Percentiles rank a stretch among this genome's conserved stretches.
phyloP scores from a whole-genome alignment of 148 eudicot genomes.

The Fagopyrum esculentum region DNA sequence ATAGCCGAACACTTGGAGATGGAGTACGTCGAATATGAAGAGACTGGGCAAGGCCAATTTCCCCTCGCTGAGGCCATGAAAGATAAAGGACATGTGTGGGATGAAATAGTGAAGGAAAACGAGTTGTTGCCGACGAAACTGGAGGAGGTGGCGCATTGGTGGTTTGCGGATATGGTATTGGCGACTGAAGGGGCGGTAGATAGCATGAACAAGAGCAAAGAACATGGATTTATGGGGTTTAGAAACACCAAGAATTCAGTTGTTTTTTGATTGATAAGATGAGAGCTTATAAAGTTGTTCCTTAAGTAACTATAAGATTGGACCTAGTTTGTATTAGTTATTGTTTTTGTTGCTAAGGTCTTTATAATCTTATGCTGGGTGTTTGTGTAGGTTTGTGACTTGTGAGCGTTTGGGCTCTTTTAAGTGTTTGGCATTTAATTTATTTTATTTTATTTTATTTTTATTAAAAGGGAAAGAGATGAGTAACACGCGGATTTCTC shows the following conservation, averaged over 20 bases:
- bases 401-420: too few species aligned
- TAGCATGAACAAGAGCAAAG: conserved; percentile 61
- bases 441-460: too few species aligned
- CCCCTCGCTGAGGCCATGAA: conserved; percentile 55
- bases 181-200: conserved; percentile 23
- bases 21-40: conserved; percentile 25
- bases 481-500: too few species aligned
- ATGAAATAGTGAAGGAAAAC: conserved; percentile 47
- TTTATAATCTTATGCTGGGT: too few species aligned
- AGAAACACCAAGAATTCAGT: conserved; percentile 48
- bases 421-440: too few species aligned
- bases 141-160: conserved; percentile 53
- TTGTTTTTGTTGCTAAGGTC: too few species aligned
- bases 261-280: conserved; percentile 50
- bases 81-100: conserved; percentile 57
- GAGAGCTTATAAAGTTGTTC: conserved; percentile 50
- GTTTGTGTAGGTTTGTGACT: too few species aligned
- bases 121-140: conserved; percentile 38
- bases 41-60: conserved; percentile 24
- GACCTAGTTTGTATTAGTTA: too few species aligned
- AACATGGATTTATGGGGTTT: conserved; percentile 51
- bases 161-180: conserved; percentile 47
- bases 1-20: conserved; percentile 51
- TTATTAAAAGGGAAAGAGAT: too few species aligned
- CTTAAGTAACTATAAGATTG: background rate